Evolutionary conservation across 2,329 filamentous ascomycete species (phyloP).

Genomic region (Dryadomyces quercivorus): DNA sequence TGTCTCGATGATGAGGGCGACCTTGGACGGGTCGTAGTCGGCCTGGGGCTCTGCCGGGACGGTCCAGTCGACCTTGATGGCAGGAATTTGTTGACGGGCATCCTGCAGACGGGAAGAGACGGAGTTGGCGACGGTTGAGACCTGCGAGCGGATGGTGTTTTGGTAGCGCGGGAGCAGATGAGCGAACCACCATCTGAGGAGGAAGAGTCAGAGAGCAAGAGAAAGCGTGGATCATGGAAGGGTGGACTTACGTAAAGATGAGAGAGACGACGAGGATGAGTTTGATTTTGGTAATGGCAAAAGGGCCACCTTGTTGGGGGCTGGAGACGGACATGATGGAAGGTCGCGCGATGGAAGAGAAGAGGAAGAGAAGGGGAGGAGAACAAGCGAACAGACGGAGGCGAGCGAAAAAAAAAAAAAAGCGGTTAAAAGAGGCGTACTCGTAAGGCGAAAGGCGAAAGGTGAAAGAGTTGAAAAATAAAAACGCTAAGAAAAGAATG

Average conservation of each 20-base stretch:
- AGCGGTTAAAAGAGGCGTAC: too few species aligned
- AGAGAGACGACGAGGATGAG: conserved; percentile 23
- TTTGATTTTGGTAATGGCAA: conserved; percentile 23
- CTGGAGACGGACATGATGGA: conserved; percentile 12
- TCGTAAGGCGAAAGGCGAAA: too few species aligned
- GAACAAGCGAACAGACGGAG: not conserved
- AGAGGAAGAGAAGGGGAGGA: not conserved
- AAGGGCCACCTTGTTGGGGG: conserved; percentile 11
- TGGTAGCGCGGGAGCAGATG: conserved; percentile 30
- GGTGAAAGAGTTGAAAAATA: not conserved
- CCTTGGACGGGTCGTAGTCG: conserved; percentile 34
- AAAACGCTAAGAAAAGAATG: not conserved
- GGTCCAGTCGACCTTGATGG: conserved; percentile 28
- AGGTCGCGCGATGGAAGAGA: not conserved
- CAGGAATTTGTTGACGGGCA: conserved; percentile 26
- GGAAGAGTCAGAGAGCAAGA: not conserved
- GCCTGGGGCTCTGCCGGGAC: conserved; percentile 19
- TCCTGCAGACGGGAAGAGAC: conserved; percentile 26
- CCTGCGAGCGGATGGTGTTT: conserved; percentile 26
- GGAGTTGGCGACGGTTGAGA: conserved; percentile 18
- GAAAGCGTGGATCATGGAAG: too few species aligned
- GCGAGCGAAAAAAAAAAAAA: not conserved
- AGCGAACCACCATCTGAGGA: conserved; percentile 34
- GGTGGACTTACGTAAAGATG: conserved; percentile 27
- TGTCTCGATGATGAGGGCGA: conserved; percentile 40